Percentiles rank a stretch among this genome's conserved stretches.
Conservation (phyloP, 257 asterid genomes). For the Henckelia pumila region DNA sequence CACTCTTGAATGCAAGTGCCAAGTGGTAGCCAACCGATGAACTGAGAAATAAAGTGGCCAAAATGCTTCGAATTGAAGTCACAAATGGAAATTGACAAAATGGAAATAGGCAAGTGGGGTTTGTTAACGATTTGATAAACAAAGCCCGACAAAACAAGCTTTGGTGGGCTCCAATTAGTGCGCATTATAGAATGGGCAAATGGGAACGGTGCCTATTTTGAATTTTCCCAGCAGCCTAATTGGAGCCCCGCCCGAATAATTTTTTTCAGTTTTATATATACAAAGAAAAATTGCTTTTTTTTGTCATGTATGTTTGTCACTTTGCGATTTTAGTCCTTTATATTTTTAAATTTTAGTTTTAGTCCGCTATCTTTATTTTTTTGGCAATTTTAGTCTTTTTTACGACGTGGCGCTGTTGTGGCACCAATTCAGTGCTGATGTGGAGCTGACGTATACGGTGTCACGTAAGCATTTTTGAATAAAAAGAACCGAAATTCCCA, state of each 20-base stretch:
- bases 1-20: neutral
- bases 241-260: neutral
- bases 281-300: too few species aligned
- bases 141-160: constrained; percentile 15
- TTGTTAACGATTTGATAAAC: neutral
- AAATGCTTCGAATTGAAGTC: neutral
- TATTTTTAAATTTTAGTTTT: too few species aligned
- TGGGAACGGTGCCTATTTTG: constrained; percentile 8
- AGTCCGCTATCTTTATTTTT: too few species aligned
- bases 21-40: neutral
- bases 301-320: too few species aligned
- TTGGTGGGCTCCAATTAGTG: constrained; percentile 20
- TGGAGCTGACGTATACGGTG: too few species aligned
- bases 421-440: too few species aligned
- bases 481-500: too few species aligned
- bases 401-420: too few species aligned
- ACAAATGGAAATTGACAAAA: neutral
- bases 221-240: neutral
- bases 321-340: too few species aligned
- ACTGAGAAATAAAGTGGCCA: neutral
- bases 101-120: neutral
- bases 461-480: too few species aligned
- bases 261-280: too few species aligned
- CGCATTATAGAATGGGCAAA: constrained; percentile 13
- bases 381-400: too few species aligned